Evolutionary conservation across 2,329 filamentous ascomycete species (phyloP), one percentile per base, ranked within the genome.

Genomic region (Cucurbitaria berberidis): DNA sequence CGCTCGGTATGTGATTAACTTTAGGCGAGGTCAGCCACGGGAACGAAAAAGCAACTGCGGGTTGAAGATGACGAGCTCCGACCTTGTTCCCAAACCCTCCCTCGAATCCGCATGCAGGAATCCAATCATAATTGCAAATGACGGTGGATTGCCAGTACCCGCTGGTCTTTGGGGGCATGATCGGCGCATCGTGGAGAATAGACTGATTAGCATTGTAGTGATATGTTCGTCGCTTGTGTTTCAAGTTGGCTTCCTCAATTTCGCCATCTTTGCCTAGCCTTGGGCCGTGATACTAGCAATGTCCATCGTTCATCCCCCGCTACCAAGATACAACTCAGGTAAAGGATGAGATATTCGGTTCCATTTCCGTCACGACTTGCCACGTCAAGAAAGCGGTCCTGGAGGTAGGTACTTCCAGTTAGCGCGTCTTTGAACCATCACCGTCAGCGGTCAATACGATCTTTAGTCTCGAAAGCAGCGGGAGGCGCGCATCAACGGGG

Each of bases 331-430:
- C 49, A 42, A 53, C 40, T 29, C 42, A 21, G 47, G 42, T 51
- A 29, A 53, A 51, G n/a, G n/a, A n/a, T n/a, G n/a, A n/a, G n/a
- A n/a, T n/a, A n/a, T n/a, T n/a, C n/a, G n/a, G n/a, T n/a, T n/a
- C n/a, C n/a, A n/a, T n/a, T n/a, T n/a, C 24, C 55, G 55, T 60
- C 55, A 57, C 49, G 42, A 39, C 45, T 30, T 36, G 46, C 57
- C 51, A 53, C 48, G 57, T 57, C 48, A 52, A 55, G 43, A 60
- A 61, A 60, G 42, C 41, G 50, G 45, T 59, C 63, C 63, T 56
- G 50, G 44, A 45, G 45, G 47, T 43, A 57, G 63, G 61, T 57
- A 59, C 54, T 50, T 49, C 40, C 48, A 49, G 46, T 48, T 22
- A 45, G 45, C 45, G 48, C 13, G 21, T 34, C 43, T 36, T 29